Evolutionary conservation across 1,284 basidiomycete species (phyloP), one percentile per base, ranked within the genome.

Genomic region (Pterulicium gracile): DNA sequence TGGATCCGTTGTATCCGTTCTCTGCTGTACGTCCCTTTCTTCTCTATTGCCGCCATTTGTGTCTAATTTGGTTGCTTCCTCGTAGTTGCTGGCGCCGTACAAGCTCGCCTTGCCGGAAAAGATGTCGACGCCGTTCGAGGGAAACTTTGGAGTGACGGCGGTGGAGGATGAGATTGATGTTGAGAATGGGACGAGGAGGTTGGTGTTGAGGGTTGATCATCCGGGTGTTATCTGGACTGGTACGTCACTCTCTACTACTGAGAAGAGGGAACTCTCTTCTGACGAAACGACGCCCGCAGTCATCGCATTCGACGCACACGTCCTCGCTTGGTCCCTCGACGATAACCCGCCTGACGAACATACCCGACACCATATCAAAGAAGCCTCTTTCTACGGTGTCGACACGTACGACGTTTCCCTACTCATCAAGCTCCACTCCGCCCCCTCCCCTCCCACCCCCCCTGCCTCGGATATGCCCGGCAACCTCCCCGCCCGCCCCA

Each of bases 281-380:
- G 10, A 34, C 27, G 22, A 50, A 15, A 15, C 32, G 23, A 21
- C 10, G 21, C 14, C 47, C 46, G 51, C 58, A 77, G 91, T 89
- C 1, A 75, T 98, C 46, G 88, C 91, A 0, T 98, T 98, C 56
- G 86, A 94, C 47, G 94, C 91, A 0, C 86, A 96, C 51, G 88
- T 98, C 4, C 61, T 94, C 14, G 66, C 76, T 47, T 98, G 95
- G 95, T 84, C 75, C 23, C 69, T 92, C 34, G 85, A 89, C 56
- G 68, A 81, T 51, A 73, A 77, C 48, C 85, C 88, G 0, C 88
- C 90, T 0, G 62, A 76, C 42, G 77, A 81, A 50, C 70, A 75
- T 54, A 75, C 76, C n/a, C 73, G 91, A 4, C 95, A 98, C 60
- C 88, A 93, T 57, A 77, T 98, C 64, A 97, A 95, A 61, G 88